A percentile compares a stretch with the other conserved stretches of the same genome.
Evolutionary conservation across 768 basidiomycete species (phyloP).

Genomic region (Mycena latifolia): DNA sequence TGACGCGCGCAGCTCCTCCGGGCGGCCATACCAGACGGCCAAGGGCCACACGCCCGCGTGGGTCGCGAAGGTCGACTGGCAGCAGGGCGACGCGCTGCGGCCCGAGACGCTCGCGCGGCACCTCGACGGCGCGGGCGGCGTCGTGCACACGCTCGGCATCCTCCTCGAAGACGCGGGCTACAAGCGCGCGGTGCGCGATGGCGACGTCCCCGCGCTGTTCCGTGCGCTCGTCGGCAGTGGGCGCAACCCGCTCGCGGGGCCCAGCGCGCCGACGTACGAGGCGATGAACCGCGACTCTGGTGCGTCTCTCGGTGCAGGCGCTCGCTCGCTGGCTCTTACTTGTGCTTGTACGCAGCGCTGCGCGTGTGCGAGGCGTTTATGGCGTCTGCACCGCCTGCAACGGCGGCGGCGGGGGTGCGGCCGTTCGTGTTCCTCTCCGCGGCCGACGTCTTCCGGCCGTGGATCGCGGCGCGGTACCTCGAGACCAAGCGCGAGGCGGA

Average conservation of each 20-base stretch:
- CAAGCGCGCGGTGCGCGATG: slow-evolving; percentile 77
- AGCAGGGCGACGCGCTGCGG: slow-evolving; percentile 82
- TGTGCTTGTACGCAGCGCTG: slow-evolving; percentile 59
- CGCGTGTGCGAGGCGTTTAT: slow-evolving; percentile 85
- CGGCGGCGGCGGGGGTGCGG: slow-evolving; percentile 48
- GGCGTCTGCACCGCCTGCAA: slow-evolving; percentile 51
- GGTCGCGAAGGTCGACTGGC: slow-evolving; percentile 90
- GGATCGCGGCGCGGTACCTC: slow-evolving; percentile 90
- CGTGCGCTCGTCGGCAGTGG: slow-evolving; percentile 59
- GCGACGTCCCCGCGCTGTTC: slow-evolving; percentile 65
- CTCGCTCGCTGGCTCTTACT: slow-evolving; percentile 28
- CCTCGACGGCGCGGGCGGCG: slow-evolving; percentile 74
- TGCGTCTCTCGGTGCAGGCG: slow-evolving; percentile 58
- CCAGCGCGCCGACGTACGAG: slow-evolving; percentile 71
- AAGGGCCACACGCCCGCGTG: slow-evolving; percentile 93
- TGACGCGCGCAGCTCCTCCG: slow-evolving; percentile 76
- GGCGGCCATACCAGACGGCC: slow-evolving; percentile 86
- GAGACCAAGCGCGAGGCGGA: slow-evolving; percentile 96
- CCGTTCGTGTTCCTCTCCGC: slow-evolving; percentile 97
- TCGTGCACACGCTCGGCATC: slow-evolving; percentile 95
- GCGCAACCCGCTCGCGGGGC: slow-evolving; percentile 73
- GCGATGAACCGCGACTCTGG: slow-evolving; percentile 91
- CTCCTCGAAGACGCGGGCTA: slow-evolving; percentile 87
- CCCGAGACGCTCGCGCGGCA: slow-evolving; percentile 80
- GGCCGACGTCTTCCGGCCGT: slow-evolving; percentile 91